Evolutionary conservation across 2,329 filamentous ascomycete genomes (phyloP), one percentile per base, ranked within the genome.

Genomic region (Neurospora sp.): DNA sequence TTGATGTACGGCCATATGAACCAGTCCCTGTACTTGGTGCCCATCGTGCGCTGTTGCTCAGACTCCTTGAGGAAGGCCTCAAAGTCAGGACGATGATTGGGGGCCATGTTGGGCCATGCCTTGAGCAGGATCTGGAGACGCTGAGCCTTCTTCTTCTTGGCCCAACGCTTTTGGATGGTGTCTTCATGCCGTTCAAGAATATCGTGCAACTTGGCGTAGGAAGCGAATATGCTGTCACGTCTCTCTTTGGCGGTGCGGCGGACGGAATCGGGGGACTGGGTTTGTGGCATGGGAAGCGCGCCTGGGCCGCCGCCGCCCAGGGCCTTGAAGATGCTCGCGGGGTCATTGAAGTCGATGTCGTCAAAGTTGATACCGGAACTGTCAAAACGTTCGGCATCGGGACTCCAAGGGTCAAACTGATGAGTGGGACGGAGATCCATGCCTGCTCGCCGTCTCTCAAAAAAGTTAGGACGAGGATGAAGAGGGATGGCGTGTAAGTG

Each of bases 1-100:
- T 89, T 90, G 75, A 89, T 83, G 66, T 84, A 80, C 0, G 87
- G 87, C 80, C 82, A 87, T 58, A 86, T 75, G 71, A 78, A 86
- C 9, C 77, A 69, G 6, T 81, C 79, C 8, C 70, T 73, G n/a
- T 77, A 74, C 33, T 74, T 72, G 11, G 74, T 75, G 3, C 74
- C 73, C 0, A 38, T 2, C 3, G 69, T 36, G 5, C 73, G 71
- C 39, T 77, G 33, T 13, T 74, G 19, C 1, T 58, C 13, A 77
- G 72, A 40, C 73, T 76, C n/a, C 73, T 66, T 71, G 13, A 69
- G 75, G 33, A 79, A 78, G 15, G 78, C 79, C 4, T 75, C 75
- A 33, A 86, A 84, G 70, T 89, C 86, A 0, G 86, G 85, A 0
- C 84, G 83, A 75, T 89, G 86, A 0, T 68, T 73, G 0, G 72